Evolutionary conservation across 805 yeast species (phyloP), one percentile per base, ranked within the genome.

Genomic region (Pichia thaimueangensis): DNA sequence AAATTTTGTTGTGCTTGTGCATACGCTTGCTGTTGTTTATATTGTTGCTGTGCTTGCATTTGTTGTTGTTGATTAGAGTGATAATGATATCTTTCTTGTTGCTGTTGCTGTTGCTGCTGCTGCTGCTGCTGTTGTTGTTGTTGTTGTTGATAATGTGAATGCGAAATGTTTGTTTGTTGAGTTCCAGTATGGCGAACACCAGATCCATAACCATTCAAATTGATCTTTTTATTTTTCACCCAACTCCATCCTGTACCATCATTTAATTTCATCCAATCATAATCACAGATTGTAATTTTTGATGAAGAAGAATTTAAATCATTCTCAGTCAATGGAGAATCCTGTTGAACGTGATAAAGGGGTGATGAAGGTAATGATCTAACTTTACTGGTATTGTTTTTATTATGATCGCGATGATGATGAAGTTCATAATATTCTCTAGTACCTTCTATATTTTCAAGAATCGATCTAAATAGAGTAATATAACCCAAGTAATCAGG

Each of bases 171-270:
- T 22, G 45, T 41, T 11, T 41, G 45, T 6, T 41, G 40, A 15
- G 45, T 41, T 6, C 37, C 31, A 6, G 40, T 41, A 27, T 43
- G 46, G 20, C 46, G 46, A 11, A 39, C 42, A 5, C 49, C 54
- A 5, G 68, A 60, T 17, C 93, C 93, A 58, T 84, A 84, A 5
- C 94, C 94, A 59, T 84, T 87, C 50, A 84, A 63, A 62, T 84
- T 84, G 35, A 86, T 86, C 57, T 86, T 82, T 59, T 80, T 82
- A 58, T 84, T 84, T 47, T 82, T 74, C 47, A 71, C 58, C 55
- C 85, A 73, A 58, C 83, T 87, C 93, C 93, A 84, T 15, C 93
- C 93, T 57, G 75, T 74, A 37, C 93, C 93, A 39, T 78, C 77
- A 57, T 84, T 84, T 52, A 84, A 70, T 53, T 74, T 80, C 80